These are phyloP conservation scores for Cornus controversa DNA, from an alignment of 148 eudicot genomes.

Conservation along the genomic window DNA sequence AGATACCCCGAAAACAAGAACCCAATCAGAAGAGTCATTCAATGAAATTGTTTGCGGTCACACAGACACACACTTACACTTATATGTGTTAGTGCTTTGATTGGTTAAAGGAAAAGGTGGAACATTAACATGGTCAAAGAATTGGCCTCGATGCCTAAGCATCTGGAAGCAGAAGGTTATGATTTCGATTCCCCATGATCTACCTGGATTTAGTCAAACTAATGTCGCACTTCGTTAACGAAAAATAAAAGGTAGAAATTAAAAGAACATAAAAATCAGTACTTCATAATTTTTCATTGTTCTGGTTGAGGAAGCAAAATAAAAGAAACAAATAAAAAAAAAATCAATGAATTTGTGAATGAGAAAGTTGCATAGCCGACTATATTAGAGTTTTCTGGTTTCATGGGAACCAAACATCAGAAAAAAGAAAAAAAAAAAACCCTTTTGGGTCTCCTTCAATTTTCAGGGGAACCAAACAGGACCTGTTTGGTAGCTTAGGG, in stretches of 20 bases:
- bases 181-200: too few relatives aligned
- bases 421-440: background rate
- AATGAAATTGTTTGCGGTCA: background rate
- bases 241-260: background rate
- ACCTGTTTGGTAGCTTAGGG: background rate
- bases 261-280: background rate
- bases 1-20: background rate
- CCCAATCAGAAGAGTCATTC: background rate
- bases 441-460: background rate
- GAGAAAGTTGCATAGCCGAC: background rate
- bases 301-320: background rate
- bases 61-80: background rate
- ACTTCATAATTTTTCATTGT: background rate
- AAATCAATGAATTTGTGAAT: too few relatives aligned
- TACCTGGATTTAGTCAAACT: too few relatives aligned
- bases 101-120: background rate
- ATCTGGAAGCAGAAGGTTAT: too few relatives aligned
- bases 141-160: too few relatives aligned
- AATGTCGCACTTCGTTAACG: too few relatives aligned
- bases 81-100: background rate
- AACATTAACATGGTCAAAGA: too few relatives aligned
- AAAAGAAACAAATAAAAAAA: background rate
- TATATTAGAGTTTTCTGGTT: background rate
- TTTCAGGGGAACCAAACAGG: background rate
- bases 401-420: background rate